Evolutionary conservation across 257 asterid genomes (phyloP).

Genomic region (Primulina huaijiensis): DNA sequence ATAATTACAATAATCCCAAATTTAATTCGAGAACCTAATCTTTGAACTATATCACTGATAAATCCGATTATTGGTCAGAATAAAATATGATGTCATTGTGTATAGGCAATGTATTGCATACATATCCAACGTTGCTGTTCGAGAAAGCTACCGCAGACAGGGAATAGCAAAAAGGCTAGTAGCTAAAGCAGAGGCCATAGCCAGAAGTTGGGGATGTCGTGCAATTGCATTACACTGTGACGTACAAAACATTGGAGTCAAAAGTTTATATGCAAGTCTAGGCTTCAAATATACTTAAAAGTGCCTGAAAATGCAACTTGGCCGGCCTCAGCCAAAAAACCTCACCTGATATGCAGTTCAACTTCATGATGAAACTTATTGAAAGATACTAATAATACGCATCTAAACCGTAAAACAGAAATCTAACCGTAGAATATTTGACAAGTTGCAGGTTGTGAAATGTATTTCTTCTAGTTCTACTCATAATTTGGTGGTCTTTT

Average conservation of each 20-base stretch:
- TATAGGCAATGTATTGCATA: conserved; percentile 83
- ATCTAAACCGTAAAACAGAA: background rate
- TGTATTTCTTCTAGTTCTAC: background rate
- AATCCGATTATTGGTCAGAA: background rate
- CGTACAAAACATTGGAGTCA: conserved; percentile 65
- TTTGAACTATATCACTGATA: background rate
- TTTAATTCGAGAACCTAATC: too few species aligned
- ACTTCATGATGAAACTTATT: conserved; percentile 90
- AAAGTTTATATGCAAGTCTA: conserved; percentile 48
- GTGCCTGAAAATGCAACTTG: conserved; percentile 80
- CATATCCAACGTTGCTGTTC: conserved; percentile 86
- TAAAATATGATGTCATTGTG: conserved; percentile 6
- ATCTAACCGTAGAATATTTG: too few species aligned
- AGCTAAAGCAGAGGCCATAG: conserved; percentile 74
- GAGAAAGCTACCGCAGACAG: conserved; percentile 61
- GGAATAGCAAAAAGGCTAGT: conserved; percentile 72
- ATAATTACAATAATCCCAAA: too few species aligned
- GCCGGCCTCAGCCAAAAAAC: conserved; percentile 97
- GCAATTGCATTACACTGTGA: conserved; percentile 85
- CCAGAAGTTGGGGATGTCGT: conserved; percentile 81
- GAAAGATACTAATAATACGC: background rate
- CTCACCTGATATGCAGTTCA: conserved; percentile 55
- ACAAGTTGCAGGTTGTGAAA: background rate
- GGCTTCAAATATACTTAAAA: conserved; percentile 59
- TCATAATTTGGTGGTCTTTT: background rate